Percentiles rank a stretch among this genome's conserved stretches.
Evolutionary conservation across 1,284 basidiomycete species (phyloP).

Genomic region (Tetrapyrgos nigripes): DNA sequence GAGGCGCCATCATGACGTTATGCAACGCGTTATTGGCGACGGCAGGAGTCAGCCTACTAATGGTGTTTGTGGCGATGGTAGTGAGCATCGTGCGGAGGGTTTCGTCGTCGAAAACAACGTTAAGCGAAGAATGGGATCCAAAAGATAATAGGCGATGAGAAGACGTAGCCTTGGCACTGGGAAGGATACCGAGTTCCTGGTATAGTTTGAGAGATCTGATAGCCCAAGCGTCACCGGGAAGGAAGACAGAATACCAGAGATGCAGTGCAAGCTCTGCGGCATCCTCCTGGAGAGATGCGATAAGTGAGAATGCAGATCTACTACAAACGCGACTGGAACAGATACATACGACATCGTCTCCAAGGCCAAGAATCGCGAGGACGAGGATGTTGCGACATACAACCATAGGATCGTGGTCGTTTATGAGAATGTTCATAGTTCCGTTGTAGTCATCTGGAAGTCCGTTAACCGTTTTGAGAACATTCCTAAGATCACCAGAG

Average conservation of each 20-base stretch:
- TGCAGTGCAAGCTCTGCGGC: conserved; percentile 42
- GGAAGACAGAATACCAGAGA: conserved; percentile 41
- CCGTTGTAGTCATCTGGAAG: neutral
- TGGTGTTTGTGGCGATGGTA: neutral
- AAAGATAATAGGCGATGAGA: no score
- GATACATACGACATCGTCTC: neutral
- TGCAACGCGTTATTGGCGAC: conserved; percentile 32
- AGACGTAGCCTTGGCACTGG: no score
- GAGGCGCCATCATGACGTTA: conserved; percentile 30
- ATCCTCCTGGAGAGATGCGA: neutral
- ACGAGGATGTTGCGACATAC: neutral
- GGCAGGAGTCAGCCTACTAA: conserved; percentile 11
- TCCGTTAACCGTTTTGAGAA: neutral
- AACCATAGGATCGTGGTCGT: neutral
- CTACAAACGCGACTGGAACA: no score
- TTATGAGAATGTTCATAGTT: neutral
- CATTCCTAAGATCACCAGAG: neutral
- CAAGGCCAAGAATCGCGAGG: neutral
- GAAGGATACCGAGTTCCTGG: no score
- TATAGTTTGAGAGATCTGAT: no score
- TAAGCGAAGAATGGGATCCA: neutral
- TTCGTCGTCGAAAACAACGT: neutral
- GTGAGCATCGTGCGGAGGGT: neutral
- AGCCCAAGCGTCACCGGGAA: no score
- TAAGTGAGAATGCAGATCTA: no score